Evolutionary conservation across 2,329 filamentous ascomycete species (phyloP).

Genomic region (Dothideomycetes sp.): DNA sequence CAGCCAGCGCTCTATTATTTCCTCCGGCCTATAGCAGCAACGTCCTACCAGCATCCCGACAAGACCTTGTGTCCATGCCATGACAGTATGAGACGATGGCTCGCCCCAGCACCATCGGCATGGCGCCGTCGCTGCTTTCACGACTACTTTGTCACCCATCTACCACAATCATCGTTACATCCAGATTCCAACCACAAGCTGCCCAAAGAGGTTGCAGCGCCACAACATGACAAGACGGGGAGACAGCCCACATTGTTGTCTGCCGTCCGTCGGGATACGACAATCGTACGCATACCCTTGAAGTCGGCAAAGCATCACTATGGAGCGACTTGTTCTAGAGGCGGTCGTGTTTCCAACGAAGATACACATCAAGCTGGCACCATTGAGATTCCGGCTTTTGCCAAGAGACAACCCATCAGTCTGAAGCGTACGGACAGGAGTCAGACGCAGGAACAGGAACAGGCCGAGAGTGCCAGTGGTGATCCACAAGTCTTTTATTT

Average conservation of each 20-base stretch:
- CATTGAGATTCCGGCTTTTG: constrained; percentile 86
- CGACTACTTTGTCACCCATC: constrained; percentile 94
- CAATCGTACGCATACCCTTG: constrained; percentile 88
- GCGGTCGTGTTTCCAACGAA: constrained; percentile 82
- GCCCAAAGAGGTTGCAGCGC: constrained; percentile 72
- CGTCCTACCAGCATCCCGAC: no score
- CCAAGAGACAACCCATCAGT: constrained; percentile 65
- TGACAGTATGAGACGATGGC: constrained; percentile 10
- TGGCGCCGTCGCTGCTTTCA: constrained; percentile 56
- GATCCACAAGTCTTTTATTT: constrained; percentile 98
- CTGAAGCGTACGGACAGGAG: constrained; percentile 32
- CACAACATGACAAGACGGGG: constrained; percentile 48
- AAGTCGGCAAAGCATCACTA: constrained; percentile 95
- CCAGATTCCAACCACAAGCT: constrained; percentile 87
- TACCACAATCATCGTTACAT: constrained; percentile 86
- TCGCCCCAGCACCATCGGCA: constrained; percentile 1
- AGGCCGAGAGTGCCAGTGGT: constrained; percentile 67
- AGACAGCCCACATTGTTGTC: constrained; percentile 18
- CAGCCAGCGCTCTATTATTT: no score
- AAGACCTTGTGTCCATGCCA: background rate
- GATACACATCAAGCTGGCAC: constrained; percentile 91
- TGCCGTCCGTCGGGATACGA: constrained; percentile 63
- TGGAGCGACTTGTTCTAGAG: constrained; percentile 68
- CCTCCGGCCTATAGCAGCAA: no score
- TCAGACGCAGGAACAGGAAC: constrained; percentile 32